Percentiles rank a stretch among this genome's conserved stretches.
Conservation (phyloP, 371 early-diverging fungal genomes). For the Mucor ambiguus region DNA sequence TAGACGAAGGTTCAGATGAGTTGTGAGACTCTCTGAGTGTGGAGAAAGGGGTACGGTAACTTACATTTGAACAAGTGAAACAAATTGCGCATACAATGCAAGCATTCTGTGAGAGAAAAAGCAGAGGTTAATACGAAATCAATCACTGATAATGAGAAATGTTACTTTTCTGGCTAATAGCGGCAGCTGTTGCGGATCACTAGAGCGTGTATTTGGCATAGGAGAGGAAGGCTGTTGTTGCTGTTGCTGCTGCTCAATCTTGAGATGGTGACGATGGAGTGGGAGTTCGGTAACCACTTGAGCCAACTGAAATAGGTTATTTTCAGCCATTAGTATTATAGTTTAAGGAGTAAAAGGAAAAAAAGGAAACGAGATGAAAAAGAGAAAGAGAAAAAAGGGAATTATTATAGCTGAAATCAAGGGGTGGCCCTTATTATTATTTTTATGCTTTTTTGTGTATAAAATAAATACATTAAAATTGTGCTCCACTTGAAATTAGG, state of each 20-base stretch:
- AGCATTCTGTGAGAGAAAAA: conserved; percentile 40
- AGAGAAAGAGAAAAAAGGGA: conserved; percentile 4
- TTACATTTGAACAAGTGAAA: conserved; percentile 55
- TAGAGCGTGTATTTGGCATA: conserved; percentile 12
- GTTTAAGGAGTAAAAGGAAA: conserved; percentile 6
- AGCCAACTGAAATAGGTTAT: conserved; percentile 49
- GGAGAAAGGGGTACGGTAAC: neutral
- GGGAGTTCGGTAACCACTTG: conserved; percentile 45
- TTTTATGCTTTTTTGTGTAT: conserved; percentile 6
- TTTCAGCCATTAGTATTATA: conserved; percentile 21
- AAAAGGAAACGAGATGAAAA: neutral
- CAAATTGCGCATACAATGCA: conserved; percentile 54
- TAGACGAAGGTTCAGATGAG: neutral
- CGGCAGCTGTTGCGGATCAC: conserved; percentile 29
- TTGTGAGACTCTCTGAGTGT: no score
- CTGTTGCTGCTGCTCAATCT: neutral
- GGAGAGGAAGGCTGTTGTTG: conserved; percentile 17
- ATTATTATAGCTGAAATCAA: conserved; percentile 9
- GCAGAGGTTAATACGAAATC: neutral
- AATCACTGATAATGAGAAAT: neutral
- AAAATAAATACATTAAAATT: neutral
- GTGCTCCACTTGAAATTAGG: conserved; percentile 4
- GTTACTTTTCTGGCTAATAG: conserved; percentile 11
- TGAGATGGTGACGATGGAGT: conserved; percentile 6
- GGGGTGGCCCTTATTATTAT: conserved; percentile 5